phyloP scores from a whole-genome alignment of 305 asterid genomes.

The Fraxinus nigra region DNA sequence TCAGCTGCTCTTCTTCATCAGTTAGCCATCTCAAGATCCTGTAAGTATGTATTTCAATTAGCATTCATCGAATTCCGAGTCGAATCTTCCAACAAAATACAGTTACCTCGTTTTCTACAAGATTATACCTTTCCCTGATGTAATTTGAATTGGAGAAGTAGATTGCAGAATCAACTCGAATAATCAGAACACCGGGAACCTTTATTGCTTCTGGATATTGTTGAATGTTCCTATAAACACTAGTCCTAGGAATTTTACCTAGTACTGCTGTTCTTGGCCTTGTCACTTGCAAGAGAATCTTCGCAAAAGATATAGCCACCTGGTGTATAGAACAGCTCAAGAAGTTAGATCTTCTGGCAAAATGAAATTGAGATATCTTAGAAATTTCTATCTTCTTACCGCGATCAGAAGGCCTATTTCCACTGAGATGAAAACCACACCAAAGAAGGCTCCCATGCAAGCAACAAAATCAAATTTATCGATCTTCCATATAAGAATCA shows the following conservation, averaged over 20 bases:
- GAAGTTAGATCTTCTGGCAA: not conserved
- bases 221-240: conserved; percentile 65
- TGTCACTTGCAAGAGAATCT: conserved; percentile 84
- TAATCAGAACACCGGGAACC: conserved; percentile 64
- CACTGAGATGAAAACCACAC: conserved; percentile 62
- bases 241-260: conserved; percentile 67
- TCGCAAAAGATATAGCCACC: conserved; percentile 70
- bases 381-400: conserved; percentile 28
- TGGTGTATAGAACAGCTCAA: conserved; percentile 12
- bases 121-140: conserved; percentile 58
- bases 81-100: not conserved
- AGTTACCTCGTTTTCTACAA: not conserved
- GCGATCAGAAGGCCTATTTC: conserved; percentile 83
- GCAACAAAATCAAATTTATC: conserved; percentile 80
- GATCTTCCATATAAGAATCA: conserved; percentile 66
- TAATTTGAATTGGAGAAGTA: conserved; percentile 88
- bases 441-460: conserved; percentile 83
- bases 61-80: not conserved
- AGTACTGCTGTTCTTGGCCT: conserved; percentile 73
- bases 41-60: conserved; percentile 8
- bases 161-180: conserved; percentile 81
- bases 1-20: conserved; percentile 62
- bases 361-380: not conserved
- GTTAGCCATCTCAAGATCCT: conserved; percentile 65
- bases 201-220: conserved; percentile 77